A percentile compares a stretch with the other conserved stretches of the same genome.
Conservation (phyloP, 2,329 filamentous ascomycete genomes). For the Hyphodiscus sp. region DNA sequence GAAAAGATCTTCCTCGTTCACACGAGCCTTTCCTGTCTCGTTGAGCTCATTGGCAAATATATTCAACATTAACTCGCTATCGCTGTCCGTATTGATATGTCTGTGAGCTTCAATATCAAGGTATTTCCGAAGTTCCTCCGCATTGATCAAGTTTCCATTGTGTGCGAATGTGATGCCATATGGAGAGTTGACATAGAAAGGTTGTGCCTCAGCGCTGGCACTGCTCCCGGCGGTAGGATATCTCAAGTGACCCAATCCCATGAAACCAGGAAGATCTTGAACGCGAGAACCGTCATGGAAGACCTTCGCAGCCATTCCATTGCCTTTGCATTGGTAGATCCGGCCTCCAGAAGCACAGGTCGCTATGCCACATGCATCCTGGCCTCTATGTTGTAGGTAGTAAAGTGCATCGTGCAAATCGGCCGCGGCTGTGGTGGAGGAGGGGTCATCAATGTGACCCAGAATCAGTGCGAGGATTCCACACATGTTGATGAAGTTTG, state of each 20-base stretch:
- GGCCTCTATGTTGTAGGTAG: slow-evolving; percentile 66
- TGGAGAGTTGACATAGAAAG: slow-evolving; percentile 85
- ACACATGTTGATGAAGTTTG: slow-evolving; percentile 42
- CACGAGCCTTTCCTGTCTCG: slow-evolving; percentile 73
- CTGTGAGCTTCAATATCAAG: slow-evolving; percentile 32
- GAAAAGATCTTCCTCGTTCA: slow-evolving; percentile 74
- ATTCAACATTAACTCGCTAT: slow-evolving; percentile 83
- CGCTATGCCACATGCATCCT: slow-evolving; percentile 84
- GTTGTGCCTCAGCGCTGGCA: slow-evolving; percentile 79
- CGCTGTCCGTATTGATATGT: slow-evolving; percentile 70
- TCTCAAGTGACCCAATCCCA: slow-evolving; percentile 79
- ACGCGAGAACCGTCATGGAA: slow-evolving; percentile 74
- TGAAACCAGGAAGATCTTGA: slow-evolving; percentile 71
- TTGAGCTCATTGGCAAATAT: slow-evolving; percentile 79
- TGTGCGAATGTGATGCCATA: slow-evolving; percentile 77
- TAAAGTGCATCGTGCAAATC: slow-evolving; percentile 68
- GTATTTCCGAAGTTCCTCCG: slow-evolving; percentile 56
- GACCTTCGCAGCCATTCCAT: slow-evolving; percentile 79
- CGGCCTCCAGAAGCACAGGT: slow-evolving; percentile 68
- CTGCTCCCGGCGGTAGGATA: slow-evolving; percentile 87
- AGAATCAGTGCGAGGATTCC: slow-evolving; percentile 56
- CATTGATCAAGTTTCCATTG: slow-evolving; percentile 86
- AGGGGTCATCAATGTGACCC: slow-evolving; percentile 44
- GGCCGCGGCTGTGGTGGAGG: slow-evolving; percentile 46
- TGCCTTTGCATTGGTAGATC: slow-evolving; percentile 85